phyloP scores from a whole-genome alignment of 805 yeast genomes.

The Kodamaea lidongshanica region DNA sequence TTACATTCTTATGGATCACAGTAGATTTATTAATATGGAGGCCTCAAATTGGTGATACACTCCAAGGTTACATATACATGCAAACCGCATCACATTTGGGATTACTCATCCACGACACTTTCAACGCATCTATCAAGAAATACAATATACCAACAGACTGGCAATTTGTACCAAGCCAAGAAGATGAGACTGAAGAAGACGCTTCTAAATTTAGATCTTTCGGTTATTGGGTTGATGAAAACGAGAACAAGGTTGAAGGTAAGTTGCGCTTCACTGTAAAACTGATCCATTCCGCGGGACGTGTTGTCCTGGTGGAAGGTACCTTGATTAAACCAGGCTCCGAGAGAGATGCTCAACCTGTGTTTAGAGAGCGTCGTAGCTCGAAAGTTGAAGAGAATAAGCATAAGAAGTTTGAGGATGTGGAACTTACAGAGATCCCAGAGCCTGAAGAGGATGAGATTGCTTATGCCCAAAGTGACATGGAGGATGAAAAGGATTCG shows the following conservation, averaged over 20 bases:
- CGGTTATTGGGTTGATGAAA: constrained; percentile 84
- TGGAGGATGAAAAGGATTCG: constrained; percentile 19
- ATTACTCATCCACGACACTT: constrained; percentile 82
- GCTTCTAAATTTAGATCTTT: constrained; percentile 43
- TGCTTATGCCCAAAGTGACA: constrained; percentile 18
- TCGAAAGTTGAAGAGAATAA: constrained; percentile 9
- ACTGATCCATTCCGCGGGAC: constrained; percentile 68
- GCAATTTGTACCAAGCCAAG: constrained; percentile 77
- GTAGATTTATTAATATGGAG: constrained; percentile 85
- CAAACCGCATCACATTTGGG: constrained; percentile 96
- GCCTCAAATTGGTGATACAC: constrained; percentile 78
- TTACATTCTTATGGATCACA: constrained; percentile 78
- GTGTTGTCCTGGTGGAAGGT: constrained; percentile 84
- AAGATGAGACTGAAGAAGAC: constrained; percentile 43
- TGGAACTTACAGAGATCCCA: constrained; percentile 12
- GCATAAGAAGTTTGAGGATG: constrained; percentile 29
- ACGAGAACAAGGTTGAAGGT: constrained; percentile 73
- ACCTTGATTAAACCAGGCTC: constrained; percentile 59
- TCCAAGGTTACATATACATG: constrained; percentile 85
- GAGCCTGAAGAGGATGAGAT: constrained; percentile 14
- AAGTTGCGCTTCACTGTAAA: constrained; percentile 72
- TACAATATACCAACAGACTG: constrained; percentile 80
- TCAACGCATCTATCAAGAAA: constrained; percentile 87
- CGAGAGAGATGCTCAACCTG: constrained; percentile 51
- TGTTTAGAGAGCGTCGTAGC: constrained; percentile 37